Conservation (phyloP, 805 yeast species). For the Yamadazyma olivae region DNA sequence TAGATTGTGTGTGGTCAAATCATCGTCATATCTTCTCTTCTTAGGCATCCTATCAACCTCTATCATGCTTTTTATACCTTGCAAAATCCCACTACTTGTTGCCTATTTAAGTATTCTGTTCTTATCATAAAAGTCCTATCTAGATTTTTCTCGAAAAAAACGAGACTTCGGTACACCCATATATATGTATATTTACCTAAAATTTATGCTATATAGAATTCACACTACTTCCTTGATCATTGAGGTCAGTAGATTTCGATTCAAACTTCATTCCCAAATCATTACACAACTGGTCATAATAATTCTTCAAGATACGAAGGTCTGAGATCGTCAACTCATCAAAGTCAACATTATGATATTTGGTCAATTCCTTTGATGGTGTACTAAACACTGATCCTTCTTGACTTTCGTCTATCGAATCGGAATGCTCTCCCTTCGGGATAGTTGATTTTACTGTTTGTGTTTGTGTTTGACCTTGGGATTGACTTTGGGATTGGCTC, state of each 20-base stretch:
- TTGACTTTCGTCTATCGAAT: constrained; percentile 14
- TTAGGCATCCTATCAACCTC: not conserved
- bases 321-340: constrained; percentile 35
- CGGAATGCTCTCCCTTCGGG: not conserved
- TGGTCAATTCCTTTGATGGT: constrained; percentile 25
- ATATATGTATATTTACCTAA: too few species aligned
- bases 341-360: constrained; percentile 32
- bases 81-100: not conserved
- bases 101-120: too few species aligned
- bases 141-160: constrained; percentile 1
- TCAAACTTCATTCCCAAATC: constrained; percentile 15
- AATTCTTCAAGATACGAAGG: constrained; percentile 27
- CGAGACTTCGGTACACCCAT: too few species aligned
- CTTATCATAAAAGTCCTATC: too few species aligned
- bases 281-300: constrained; percentile 37
- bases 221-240: constrained; percentile 10
- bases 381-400: constrained; percentile 20
- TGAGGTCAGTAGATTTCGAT: constrained; percentile 11
- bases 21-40: constrained; percentile 9
- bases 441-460: not conserved
- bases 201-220: constrained; percentile 10
- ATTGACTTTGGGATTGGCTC: constrained; percentile 4
- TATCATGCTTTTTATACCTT: not conserved
- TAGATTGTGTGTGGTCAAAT: constrained; percentile 4
- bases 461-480: constrained; percentile 1